Evolutionary conservation across 352 stramenopile genomes (phyloP), one percentile per base, ranked within the genome.

Genomic region (Pythium brachiatum): DNA sequence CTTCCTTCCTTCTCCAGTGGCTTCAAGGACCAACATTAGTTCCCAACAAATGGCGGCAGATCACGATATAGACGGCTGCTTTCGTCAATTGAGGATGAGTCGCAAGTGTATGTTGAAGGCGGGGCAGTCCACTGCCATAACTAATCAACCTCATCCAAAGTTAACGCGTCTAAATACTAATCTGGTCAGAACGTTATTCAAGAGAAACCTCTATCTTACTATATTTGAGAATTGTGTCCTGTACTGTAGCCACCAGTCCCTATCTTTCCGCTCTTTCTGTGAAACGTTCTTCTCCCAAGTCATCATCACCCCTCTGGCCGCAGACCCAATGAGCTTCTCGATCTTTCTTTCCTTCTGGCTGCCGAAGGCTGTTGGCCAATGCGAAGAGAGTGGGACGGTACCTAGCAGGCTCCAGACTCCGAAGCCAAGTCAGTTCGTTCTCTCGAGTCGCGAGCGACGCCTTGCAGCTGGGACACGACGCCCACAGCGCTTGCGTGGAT

Each of bases 21-120:
- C n/a, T 27, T 50, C 41, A 27, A 50, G 21, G 34, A 41, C 34
- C 34, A 41, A 41, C 34, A 41, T 41, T 50, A 26, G 18, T 4
- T 50, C 11, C n/a, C 21, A 6, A 27, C 41, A 9, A 50, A 23
- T 26, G 21, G 41, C 21, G 4, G 7, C n/a, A 9, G n/a, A 27
- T 50, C 41, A 12, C 41, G 21, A 50, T 16, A 23, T n/a, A 50
- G 41, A 27, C 21, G n/a, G n/a, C n/a, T n/a, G 18, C 34, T 16
- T 41, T 41, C 34, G 34, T 41, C 34, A 50, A 50, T 50, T 50
- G 41, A 50, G 41, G 41, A 50, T 50, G 41, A 23, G n/a, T 27
- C 41, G 41, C 18, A 27, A 27, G 41, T 50, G 41, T 50, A 50
- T 23, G 41, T 50, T 50, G 41, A 50, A 50, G 41, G n/a, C 23